These are phyloP conservation scores for Yamadazyma atmosphaerica DNA, from an alignment of 1,139 yeast species.

Conservation along the genomic window DNA sequence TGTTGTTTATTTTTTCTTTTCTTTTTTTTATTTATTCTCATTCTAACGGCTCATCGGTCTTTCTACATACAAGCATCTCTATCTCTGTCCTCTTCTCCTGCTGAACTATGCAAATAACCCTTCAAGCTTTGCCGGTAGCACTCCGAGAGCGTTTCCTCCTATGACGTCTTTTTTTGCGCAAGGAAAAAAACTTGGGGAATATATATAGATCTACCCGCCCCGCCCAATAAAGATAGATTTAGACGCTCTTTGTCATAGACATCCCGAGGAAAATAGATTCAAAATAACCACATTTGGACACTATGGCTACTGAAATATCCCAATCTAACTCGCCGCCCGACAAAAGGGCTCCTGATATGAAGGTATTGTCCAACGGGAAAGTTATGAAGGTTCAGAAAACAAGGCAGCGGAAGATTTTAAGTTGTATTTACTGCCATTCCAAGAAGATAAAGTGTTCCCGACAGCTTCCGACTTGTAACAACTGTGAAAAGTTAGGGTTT, in stretches of 20 bases:
- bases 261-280: too few species aligned
- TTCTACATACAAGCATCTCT: too few species aligned
- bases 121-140: too few species aligned
- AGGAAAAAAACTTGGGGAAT: not conserved
- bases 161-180: not conserved
- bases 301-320: not conserved
- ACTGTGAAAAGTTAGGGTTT: constrained; percentile 45
- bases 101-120: too few species aligned
- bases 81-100: too few species aligned
- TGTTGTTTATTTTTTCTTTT: not conserved
- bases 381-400: constrained; percentile 58
- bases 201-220: not conserved
- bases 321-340: not conserved
- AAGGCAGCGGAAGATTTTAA: constrained; percentile 55
- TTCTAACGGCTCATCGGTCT: too few species aligned
- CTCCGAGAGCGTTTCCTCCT: too few species aligned
- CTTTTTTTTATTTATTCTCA: not conserved
- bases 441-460: constrained; percentile 61
- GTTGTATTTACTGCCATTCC: constrained; percentile 63
- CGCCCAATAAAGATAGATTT: not conserved
- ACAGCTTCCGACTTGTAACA: constrained; percentile 47
- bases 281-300: too few species aligned
- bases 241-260: too few species aligned
- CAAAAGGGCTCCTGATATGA: constrained; percentile 9
- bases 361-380: constrained; percentile 36